Conservation (phyloP, 1,284 basidiomycete genomes). For the Acaromyces ingoldii region DNA sequence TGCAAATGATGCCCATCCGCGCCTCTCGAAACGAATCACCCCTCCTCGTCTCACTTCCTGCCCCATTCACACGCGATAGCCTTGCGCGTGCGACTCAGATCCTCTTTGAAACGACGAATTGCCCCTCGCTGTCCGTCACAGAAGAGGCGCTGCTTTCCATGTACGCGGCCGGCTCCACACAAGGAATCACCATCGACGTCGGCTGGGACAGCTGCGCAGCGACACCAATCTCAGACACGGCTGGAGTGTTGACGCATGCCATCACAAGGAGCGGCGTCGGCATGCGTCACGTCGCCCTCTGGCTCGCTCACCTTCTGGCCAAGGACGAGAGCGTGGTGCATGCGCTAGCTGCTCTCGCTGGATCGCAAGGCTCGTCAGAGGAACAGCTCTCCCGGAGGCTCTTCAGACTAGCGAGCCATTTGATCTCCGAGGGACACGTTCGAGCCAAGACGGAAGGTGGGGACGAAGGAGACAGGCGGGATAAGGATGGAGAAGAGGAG, state of each 20-base stretch:
- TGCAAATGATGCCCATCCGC: conserved; percentile 68
- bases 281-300: conserved; percentile 38
- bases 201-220: conserved; percentile 71
- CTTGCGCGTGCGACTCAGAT: conserved; percentile 75
- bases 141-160: conserved; percentile 79
- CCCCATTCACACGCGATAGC: conserved; percentile 65
- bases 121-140: conserved; percentile 74
- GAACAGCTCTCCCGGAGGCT: conserved; percentile 8
- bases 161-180: conserved; percentile 73
- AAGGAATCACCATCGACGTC: conserved; percentile 79
- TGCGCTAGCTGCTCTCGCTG: conserved; percentile 28
- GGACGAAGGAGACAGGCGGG: conserved; percentile 39
- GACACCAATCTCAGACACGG: conserved; percentile 72
- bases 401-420: conserved; percentile 23
- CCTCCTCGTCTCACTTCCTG: conserved; percentile 67
- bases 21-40: conserved; percentile 82
- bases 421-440: conserved; percentile 34
- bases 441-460: conserved; percentile 21
- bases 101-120: conserved; percentile 94
- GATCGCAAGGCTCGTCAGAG: neutral
- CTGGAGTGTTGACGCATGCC: conserved; percentile 50
- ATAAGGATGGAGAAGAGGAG: too few species aligned
- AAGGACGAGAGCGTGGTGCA: conserved; percentile 36
- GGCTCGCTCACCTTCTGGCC: conserved; percentile 39
- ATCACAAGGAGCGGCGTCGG: conserved; percentile 35